Conservation (phyloP, 2,329 filamentous ascomycete genomes). For the Fonsecaea monophora region DNA sequence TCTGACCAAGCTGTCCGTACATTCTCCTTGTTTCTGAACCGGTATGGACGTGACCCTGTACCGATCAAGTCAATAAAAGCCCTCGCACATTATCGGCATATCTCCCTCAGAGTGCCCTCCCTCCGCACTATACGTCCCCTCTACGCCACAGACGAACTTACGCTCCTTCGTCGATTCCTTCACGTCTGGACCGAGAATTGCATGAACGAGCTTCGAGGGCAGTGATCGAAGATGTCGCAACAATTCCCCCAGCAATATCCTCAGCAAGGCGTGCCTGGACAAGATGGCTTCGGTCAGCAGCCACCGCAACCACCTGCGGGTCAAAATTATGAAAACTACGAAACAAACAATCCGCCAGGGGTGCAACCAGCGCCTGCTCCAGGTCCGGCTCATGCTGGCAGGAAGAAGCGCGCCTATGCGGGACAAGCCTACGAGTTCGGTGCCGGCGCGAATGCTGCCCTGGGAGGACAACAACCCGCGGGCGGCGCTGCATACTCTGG, state of each 20-base stretch:
- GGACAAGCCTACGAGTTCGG: constrained; percentile 94
- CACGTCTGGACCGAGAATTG: neutral
- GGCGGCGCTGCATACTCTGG: constrained; percentile 66
- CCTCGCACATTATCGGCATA: constrained; percentile 28
- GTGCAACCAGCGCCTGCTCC: constrained; percentile 44
- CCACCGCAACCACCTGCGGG: constrained; percentile 40
- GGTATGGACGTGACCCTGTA: constrained; percentile 26
- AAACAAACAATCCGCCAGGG: constrained; percentile 46
- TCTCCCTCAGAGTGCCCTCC: constrained; percentile 10
- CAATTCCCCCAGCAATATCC: constrained; percentile 49
- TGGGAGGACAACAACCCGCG: constrained; percentile 56
- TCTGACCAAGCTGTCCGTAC: neutral
- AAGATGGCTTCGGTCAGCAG: constrained; percentile 57
- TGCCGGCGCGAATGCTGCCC: constrained; percentile 78
- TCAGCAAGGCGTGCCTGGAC: constrained; percentile 37
- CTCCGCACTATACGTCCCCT: constrained; percentile 26
- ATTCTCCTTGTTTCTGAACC: neutral
- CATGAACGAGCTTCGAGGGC: constrained; percentile 23
- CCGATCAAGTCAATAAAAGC: constrained; percentile 15
- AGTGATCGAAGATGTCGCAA: constrained; percentile 46
- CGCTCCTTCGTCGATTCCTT: constrained; percentile 1
- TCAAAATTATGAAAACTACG: constrained; percentile 49
- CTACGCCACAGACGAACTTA: constrained; percentile 10
- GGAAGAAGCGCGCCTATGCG: constrained; percentile 93
- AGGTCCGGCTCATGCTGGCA: constrained; percentile 44